A percentile compares a stretch with the other conserved stretches of the same genome.
Evolutionary conservation across 768 basidiomycete genomes (phyloP).

Genomic region (Trametes villosa): DNA sequence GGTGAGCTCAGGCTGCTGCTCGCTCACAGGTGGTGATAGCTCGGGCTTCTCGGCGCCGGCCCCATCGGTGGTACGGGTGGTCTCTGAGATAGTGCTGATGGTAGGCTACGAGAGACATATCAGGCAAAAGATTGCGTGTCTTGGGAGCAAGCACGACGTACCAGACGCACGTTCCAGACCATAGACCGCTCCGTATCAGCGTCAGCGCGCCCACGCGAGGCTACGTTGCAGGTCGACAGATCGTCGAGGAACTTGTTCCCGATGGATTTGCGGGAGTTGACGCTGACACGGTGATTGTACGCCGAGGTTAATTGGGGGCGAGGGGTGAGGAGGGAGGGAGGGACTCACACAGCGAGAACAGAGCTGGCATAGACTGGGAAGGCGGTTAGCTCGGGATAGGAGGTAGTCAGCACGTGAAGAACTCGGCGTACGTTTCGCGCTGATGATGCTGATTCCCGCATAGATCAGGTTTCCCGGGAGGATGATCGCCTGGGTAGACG

Average conservation of each 20-base stretch:
- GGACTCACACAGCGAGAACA: neutral
- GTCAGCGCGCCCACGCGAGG: no score
- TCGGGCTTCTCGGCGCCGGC: neutral
- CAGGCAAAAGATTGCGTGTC: neutral
- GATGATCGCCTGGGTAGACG: neutral
- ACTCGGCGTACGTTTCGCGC: neutral
- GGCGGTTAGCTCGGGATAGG: neutral
- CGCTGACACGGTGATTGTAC: neutral
- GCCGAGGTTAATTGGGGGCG: neutral
- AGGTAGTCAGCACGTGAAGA: neutral
- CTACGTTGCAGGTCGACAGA: neutral
- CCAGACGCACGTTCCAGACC: neutral
- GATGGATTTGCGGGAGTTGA: slow-evolving; percentile 4
- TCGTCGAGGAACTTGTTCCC: slow-evolving; percentile 4
- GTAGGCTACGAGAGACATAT: neutral
- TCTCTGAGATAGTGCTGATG: no score
- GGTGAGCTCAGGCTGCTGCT: neutral
- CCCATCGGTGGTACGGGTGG: neutral
- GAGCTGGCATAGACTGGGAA: slow-evolving; percentile 3
- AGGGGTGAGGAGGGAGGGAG: no score
- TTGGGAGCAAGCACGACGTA: neutral
- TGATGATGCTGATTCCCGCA: slow-evolving; percentile 2
- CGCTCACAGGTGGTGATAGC: neutral
- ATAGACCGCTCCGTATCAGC: neutral
- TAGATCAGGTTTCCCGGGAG: neutral